phyloP scores from a whole-genome alignment of 208 protist species.

The Leishmania mexicana region DNA sequence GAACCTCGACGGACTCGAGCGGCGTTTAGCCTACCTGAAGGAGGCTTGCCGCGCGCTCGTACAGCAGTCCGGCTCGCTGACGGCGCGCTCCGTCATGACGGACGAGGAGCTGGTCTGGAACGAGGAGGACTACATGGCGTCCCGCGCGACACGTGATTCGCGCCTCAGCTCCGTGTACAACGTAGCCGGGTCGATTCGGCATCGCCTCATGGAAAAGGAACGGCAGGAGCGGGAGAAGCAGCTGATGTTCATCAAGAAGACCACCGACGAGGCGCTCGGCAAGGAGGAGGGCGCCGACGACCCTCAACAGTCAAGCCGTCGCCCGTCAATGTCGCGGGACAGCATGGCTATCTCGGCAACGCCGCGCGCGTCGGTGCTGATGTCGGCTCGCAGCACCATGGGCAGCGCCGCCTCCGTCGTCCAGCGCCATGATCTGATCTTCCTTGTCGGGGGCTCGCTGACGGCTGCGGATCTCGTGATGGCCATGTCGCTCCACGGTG shows the following conservation, averaged over 20 bases:
- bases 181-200: slow-evolving; percentile 41
- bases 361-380: slow-evolving; percentile 32
- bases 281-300: slow-evolving; percentile 7
- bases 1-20: slow-evolving; percentile 45
- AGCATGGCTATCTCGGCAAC: slow-evolving; percentile 22
- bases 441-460: slow-evolving; percentile 75
- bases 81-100: slow-evolving; percentile 26
- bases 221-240: slow-evolving; percentile 43
- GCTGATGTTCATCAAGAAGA: slow-evolving; percentile 26
- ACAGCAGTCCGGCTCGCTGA: slow-evolving; percentile 32
- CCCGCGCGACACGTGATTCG: slow-evolving; percentile 27
- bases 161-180: slow-evolving; percentile 50
- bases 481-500: slow-evolving; percentile 42
- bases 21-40: slow-evolving; percentile 44
- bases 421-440: slow-evolving; percentile 49
- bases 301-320: slow-evolving; percentile 3
- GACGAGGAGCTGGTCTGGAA: slow-evolving; percentile 27
- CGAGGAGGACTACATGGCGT: slow-evolving; percentile 31
- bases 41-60: slow-evolving; percentile 32
- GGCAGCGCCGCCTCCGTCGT: slow-evolving; percentile 5
- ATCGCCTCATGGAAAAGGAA: slow-evolving; percentile 33
- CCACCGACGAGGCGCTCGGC: slow-evolving; percentile 27
- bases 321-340: slow-evolving; percentile 17
- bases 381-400: slow-evolving; percentile 27
- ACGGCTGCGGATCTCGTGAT: slow-evolving; percentile 72